Evolutionary conservation across 805 yeast species (phyloP).

Genomic region (Saturnispora galanensis): DNA sequence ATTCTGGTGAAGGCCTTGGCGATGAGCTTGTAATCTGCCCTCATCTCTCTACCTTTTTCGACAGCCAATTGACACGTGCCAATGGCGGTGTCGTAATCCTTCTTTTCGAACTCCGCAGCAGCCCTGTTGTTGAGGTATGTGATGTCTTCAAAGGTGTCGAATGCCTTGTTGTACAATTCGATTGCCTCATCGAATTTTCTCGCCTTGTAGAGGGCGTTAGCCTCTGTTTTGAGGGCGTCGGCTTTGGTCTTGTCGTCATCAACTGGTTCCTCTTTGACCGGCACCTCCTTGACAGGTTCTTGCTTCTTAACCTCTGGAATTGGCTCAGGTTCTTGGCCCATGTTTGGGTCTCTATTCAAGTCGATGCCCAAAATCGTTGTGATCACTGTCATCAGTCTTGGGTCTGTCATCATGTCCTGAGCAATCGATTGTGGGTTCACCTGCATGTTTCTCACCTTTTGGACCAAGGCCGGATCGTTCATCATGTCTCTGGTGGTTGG

Average conservation of each 20-base stretch:
- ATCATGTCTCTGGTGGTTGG: conserved; percentile 82
- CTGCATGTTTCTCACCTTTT: conserved; percentile 52
- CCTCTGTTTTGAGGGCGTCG: conserved; percentile 68
- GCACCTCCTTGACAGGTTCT: conserved; percentile 12
- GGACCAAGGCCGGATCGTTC: conserved; percentile 79
- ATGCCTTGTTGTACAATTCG: conserved; percentile 75
- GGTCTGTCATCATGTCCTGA: conserved; percentile 64
- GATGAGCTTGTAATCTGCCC: conserved; percentile 85
- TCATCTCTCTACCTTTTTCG: conserved; percentile 78
- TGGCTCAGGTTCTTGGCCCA: conserved; percentile 19
- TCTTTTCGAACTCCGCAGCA: conserved; percentile 96
- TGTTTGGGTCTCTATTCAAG: conserved; percentile 30
- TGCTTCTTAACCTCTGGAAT: conserved; percentile 17
- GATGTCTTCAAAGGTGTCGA: conserved; percentile 70
- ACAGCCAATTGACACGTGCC: conserved; percentile 73
- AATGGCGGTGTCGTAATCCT: conserved; percentile 80
- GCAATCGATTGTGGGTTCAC: conserved; percentile 68
- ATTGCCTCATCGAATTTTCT: conserved; percentile 92
- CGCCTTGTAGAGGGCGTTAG: conserved; percentile 77
- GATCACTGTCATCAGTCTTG: conserved; percentile 80
- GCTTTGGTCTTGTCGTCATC: conserved; percentile 38
- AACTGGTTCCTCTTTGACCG: background rate
- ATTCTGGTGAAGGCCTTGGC: conserved; percentile 91
- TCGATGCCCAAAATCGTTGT: conserved; percentile 81
- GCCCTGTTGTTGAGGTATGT: conserved; percentile 94